Conservation (phyloP, 768 basidiomycete genomes). For the Lenzites betulinus region DNA sequence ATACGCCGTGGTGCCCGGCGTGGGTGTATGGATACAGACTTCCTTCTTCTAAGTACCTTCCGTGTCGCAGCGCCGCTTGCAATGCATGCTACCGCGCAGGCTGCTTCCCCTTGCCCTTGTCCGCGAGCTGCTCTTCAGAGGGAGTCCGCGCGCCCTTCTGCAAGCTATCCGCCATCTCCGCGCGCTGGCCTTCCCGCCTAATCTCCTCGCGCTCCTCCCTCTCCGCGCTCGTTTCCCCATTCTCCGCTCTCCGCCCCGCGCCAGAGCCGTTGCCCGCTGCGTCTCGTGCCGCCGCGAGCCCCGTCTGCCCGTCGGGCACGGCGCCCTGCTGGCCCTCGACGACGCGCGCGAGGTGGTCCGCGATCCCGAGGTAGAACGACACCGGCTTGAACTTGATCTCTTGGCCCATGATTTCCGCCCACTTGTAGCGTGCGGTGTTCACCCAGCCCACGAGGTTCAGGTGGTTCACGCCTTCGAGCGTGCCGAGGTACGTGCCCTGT, state of each 20-base stretch:
- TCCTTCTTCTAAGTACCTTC: background rate
- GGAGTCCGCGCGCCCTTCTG: conserved; percentile 22
- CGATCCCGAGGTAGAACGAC: conserved; percentile 87
- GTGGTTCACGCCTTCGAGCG: conserved; percentile 87
- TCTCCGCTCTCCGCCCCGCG: background rate
- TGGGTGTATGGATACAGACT: conserved; percentile 3
- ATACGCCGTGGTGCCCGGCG: background rate
- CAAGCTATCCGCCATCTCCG: conserved; percentile 33
- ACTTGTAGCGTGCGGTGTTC: conserved; percentile 84
- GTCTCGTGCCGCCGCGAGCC: background rate
- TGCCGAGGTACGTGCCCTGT: conserved; percentile 93
- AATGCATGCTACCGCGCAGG: too few species aligned
- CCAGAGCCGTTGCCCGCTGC: background rate
- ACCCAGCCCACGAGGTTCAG: conserved; percentile 94
- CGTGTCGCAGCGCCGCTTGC: too few species aligned
- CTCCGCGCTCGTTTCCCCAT: conserved; percentile 3
- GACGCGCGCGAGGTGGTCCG: conserved; percentile 73
- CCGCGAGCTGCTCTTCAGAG: background rate
- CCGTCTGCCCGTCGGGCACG: background rate
- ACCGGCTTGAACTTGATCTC: conserved; percentile 91
- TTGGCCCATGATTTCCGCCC: conserved; percentile 85
- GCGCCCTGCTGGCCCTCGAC: conserved; percentile 57
- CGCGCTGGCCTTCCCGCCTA: conserved; percentile 26
- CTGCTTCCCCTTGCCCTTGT: conserved; percentile 5
- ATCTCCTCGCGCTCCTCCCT: conserved; percentile 26